These are phyloP conservation scores for Fusarium lateritium DNA, from an alignment of 2,329 filamentous ascomycete species.

Conservation along the genomic window DNA sequence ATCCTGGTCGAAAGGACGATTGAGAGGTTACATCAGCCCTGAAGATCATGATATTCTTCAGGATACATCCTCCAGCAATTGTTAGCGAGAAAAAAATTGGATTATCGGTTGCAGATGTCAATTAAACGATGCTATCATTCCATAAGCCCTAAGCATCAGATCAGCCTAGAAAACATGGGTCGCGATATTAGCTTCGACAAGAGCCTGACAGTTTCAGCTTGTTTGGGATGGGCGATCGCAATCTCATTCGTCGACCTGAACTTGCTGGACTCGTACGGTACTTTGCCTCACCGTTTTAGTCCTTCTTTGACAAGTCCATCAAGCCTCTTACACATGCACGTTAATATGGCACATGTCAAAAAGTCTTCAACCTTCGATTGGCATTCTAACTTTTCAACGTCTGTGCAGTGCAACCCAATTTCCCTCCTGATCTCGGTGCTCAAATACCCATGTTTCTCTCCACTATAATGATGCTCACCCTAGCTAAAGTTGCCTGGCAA, in stretches of 20 bases:
- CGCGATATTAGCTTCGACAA: too few relatives aligned
- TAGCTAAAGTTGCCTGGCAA: slow-evolving; percentile 35
- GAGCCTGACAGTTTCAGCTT: slow-evolving; percentile 8
- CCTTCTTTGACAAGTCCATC: not conserved
- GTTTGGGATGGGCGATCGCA: slow-evolving; percentile 8
- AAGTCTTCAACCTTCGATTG: not conserved
- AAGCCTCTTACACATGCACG: not conserved
- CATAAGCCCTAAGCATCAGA: too few relatives aligned
- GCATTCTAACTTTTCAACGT: slow-evolving; percentile 14
- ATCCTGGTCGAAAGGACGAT: too few relatives aligned
- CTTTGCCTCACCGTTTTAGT: not conserved
- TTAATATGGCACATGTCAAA: not conserved
- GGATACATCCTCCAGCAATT: too few relatives aligned
- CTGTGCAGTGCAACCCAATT: slow-evolving; percentile 19
- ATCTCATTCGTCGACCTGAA: not conserved
- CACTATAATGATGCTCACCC: slow-evolving; percentile 6
- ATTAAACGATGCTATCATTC: too few relatives aligned
- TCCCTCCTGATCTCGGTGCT: slow-evolving; percentile 2
- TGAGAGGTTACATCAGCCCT: too few relatives aligned
- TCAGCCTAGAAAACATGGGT: too few relatives aligned
- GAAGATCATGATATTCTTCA: too few relatives aligned
- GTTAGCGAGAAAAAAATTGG: too few relatives aligned
- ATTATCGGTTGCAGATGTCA: too few relatives aligned
- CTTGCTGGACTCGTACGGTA: fast-evolving
- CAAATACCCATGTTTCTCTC: slow-evolving; percentile 4